Evolutionary conservation across 108 stramenopile genomes (phyloP), one percentile per base, ranked within the genome.

Genomic region (Conticribra weissflogii): DNA sequence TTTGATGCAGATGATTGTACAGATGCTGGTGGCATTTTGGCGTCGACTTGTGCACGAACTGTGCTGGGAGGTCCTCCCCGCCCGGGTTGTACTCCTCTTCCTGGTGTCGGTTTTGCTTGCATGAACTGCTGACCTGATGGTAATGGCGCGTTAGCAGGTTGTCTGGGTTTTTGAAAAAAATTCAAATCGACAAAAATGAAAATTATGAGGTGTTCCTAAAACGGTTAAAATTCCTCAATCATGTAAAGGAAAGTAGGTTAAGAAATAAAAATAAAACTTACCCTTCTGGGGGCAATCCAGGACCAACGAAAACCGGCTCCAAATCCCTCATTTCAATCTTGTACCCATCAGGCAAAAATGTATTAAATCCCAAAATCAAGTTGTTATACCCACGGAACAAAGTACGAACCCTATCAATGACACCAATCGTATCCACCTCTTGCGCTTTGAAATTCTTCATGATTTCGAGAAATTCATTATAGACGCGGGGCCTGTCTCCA

Each of bases 381-480:
- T 94, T 90, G 65, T 91, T 91, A 83, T 97, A 88, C 56, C 95
- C 97, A 32, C 84, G 85, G 72, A 97, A 97, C 24, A 97, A 80
- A 22, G 67, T 87, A 30, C 84, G 81, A 8, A 96, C 97, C 7
- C 90, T 71, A 23, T 68, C 68, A 61, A 96, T 97, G 22, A 97
- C 94, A 41, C 92, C 95, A n/a, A 91, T 88, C 0, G 95, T 93
- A 54, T 96, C 92, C 2, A 96, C 88, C 57, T 89, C 86, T 73
- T 98, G 96, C 34, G 93, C 87, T 79, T 97, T 98, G 86, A 98
- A 98, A 53, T 93, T 94, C 74, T 97, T 97, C 96, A 96, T 99
- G 59, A 99, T 99, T 62, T 96, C 96, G 33, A 99, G 82, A 76
- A 99, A 99, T 82, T 98, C 97, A 76, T 98, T 99, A 94, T 99